A percentile compares a stretch with the other conserved stretches of the same genome.
Evolutionary conservation across 371 early-diverging fungal species (phyloP).

Genomic region (Zopfochytrium polystomum): DNA sequence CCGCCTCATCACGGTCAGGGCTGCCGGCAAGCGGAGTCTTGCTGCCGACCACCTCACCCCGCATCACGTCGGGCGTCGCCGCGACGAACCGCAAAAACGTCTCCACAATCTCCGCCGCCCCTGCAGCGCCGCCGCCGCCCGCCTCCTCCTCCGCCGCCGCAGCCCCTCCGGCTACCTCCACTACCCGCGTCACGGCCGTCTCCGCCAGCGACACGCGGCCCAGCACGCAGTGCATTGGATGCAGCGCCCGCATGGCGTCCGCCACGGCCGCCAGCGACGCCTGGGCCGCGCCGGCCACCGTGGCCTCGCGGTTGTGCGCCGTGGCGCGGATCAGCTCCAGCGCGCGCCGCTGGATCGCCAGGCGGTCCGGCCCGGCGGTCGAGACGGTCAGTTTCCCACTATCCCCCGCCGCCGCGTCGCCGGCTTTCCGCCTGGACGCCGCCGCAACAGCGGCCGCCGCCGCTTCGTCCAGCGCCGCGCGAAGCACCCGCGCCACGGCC

Average conservation of each 20-base stretch:
- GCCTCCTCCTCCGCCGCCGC: background rate
- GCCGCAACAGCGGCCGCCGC: background rate
- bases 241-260: conserved; percentile 18
- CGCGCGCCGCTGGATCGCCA: conserved; percentile 26
- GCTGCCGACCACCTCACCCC: background rate
- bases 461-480: background rate
- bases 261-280: conserved; percentile 18
- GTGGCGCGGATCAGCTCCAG: conserved; percentile 17
- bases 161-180: background rate
- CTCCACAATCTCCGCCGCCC: background rate
- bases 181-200: conserved; percentile 8
- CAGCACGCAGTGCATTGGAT: conserved; percentile 22
- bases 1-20: background rate
- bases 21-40: background rate
- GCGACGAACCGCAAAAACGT: background rate
- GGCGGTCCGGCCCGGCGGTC: conserved; percentile 12
- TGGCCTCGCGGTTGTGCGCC: conserved; percentile 7
- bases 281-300: conserved; percentile 24
- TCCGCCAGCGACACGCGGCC: conserved; percentile 30
- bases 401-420: conserved; percentile 4
- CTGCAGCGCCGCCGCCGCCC: background rate
- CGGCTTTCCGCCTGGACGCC: no score
- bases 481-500: background rate
- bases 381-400: background rate
- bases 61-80: background rate